Percentiles rank a stretch among this genome's conserved stretches.
phyloP scores from a whole-genome alignment of 2,329 filamentous ascomycete species.

The Mariannaea elegans region DNA sequence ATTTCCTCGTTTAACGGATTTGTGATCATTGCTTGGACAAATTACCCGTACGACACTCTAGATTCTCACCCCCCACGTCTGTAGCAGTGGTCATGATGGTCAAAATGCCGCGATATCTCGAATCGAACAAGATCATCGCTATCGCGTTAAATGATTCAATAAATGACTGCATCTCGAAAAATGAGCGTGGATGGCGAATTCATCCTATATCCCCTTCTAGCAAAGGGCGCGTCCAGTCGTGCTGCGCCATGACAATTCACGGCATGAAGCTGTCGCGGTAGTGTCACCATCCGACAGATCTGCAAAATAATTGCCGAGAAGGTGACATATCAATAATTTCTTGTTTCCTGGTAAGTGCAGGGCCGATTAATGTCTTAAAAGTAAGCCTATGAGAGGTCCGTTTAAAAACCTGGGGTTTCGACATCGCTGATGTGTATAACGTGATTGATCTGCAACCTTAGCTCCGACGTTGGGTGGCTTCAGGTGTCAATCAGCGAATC shows the following conservation, averaged over 20 bases:
- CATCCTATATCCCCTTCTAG: not conserved
- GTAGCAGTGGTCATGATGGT: not conserved
- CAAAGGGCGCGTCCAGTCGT: constrained; percentile 6
- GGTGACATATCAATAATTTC: constrained; percentile 8
- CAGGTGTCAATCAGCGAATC: constrained; percentile 16
- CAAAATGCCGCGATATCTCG: constrained; percentile 2
- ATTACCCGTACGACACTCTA: not conserved
- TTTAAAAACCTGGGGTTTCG: constrained; percentile 32
- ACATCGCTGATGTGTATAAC: constrained; percentile 30
- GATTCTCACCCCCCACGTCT: not conserved
- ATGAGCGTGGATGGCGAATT: constrained; percentile 20
- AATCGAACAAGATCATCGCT: constrained; percentile 27
- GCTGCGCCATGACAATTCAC: constrained; percentile 3
- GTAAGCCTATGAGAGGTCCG: not conserved
- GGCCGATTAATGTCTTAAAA: constrained; percentile 5
- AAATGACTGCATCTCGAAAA: constrained; percentile 2
- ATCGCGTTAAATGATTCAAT: constrained; percentile 14
- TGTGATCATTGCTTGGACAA: not conserved
- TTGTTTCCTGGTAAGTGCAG: not conserved
- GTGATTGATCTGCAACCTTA: constrained; percentile 33
- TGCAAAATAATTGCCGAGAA: constrained; percentile 29
- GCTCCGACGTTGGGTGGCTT: constrained; percentile 22
- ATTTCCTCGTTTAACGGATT: not conserved
- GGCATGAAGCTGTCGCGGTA: constrained; percentile 4
- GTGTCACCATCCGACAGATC: constrained; percentile 15